Base-by-base conservation (phyloP, 768 basidiomycete species). In the Hygrophoropsis aurantiaca region DNA sequence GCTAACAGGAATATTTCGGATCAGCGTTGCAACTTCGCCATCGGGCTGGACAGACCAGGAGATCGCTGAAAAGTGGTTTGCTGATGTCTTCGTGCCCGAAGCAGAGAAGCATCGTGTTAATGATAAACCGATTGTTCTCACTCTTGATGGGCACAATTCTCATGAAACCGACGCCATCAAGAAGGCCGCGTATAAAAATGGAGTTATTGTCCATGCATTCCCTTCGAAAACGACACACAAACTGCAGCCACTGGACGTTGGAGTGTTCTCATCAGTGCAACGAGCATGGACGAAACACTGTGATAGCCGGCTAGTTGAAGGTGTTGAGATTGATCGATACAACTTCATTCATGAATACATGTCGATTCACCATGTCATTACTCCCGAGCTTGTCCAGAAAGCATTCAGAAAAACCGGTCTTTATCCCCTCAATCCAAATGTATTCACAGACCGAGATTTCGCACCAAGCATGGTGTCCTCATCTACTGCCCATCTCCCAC, bases 231-330 rank as follows among this genome's bases (percentile, higher is more conserved):
- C 61, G 0, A 77, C 73, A 5, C 73, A 74, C 44, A 54, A 54
- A 18, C 66, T 74, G 0, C 72, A 74, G 54, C 73, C 74, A 0
- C 66, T 70, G 30, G 69, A 77, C 57, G 70, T 74, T 42, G 65
- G 63, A 3, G 63, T 67, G 24, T 77, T 74, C 54, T 64, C 53
- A 0, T 64, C 63, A 3, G 39, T 70, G 1, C 40, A 58, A 42
- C 11, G 16, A 2, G 23, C 19, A 23, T 74, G 69, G 68, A 42
- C 36, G 7, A 35, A 59, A 5, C 58, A 44, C 2, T 65, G 61
- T 44, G 58, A 62, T 37, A 47, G 46, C 13, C 40, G 51, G 9
- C 25, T 54, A 6, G 42, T 38, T 4, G 46, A n/a, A n/a, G n/a
- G n/a, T n/a, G n/a, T n/a, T n/a, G n/a, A n/a, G n/a, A n/a, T n/a